A percentile compares a stretch with the other conserved stretches of the same genome.
Conservation (phyloP, 495 filamentous ascomycete species). For the Penicillium ochrochloron region DNA sequence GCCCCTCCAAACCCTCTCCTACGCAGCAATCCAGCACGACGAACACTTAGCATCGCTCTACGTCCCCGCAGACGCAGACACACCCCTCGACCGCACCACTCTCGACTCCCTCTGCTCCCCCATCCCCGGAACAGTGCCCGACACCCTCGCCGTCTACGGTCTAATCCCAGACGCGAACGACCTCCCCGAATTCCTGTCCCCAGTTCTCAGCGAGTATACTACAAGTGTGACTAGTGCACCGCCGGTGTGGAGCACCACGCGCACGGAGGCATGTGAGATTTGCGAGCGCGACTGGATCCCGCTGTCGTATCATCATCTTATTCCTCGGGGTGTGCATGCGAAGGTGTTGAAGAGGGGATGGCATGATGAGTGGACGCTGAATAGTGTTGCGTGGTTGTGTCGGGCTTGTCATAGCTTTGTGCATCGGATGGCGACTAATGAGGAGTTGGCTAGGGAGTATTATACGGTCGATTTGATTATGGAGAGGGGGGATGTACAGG, state of each 20-base stretch:
- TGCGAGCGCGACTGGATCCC: conserved; percentile 80
- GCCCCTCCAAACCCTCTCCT: conserved; percentile 62
- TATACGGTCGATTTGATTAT: conserved; percentile 72
- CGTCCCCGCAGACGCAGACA: conserved; percentile 42
- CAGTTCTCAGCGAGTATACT: conserved; percentile 65
- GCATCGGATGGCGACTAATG: conserved; percentile 74
- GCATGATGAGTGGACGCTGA: conserved; percentile 74
- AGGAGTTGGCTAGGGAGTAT: conserved; percentile 76
- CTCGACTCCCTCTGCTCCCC: conserved; percentile 45
- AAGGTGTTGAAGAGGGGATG: conserved; percentile 81
- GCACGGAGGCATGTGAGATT: conserved; percentile 71
- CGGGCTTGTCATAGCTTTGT: conserved; percentile 87
- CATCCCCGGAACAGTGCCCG: conserved; percentile 56
- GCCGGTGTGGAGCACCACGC: conserved; percentile 61
- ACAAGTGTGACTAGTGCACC: conserved; percentile 58
- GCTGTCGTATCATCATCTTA: conserved; percentile 83
- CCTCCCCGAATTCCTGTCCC: conserved; percentile 61
- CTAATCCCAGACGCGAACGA: conserved; percentile 53
- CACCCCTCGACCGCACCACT: conserved; percentile 51
- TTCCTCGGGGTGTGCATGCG: conserved; percentile 75
- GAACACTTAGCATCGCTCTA: conserved; percentile 53
- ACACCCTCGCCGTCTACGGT: conserved; percentile 67
- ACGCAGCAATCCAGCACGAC: conserved; percentile 57
- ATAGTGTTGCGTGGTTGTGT: conserved; percentile 88
- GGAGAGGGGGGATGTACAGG: conserved; percentile 71